A percentile compares a stretch with the other conserved stretches of the same genome.
These are phyloP conservation scores for Vaccinium myrtillus DNA, from an alignment of 148 eudicot genomes.

Conservation along the genomic window DNA sequence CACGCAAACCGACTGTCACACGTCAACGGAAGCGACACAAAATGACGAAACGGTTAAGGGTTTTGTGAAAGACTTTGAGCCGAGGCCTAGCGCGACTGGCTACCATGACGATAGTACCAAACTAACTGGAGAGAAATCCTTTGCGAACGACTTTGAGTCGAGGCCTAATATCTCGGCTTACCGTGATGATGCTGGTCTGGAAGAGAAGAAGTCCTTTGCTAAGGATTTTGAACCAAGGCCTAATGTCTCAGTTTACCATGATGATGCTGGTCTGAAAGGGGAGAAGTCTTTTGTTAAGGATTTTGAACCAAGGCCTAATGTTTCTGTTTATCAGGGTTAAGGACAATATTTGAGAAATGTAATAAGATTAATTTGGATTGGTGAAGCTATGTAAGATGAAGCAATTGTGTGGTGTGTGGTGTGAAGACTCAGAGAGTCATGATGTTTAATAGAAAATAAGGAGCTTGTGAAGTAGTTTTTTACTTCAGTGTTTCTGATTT, in stretches of 20 bases:
- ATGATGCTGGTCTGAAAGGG: not conserved
- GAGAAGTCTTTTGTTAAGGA: slow-evolving; percentile 15
- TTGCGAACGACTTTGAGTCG: slow-evolving; percentile 21
- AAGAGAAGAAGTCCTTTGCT: not conserved
- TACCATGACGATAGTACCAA: not conserved
- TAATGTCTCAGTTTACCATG: not conserved
- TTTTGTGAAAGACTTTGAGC: not conserved
- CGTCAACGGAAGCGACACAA: not conserved
- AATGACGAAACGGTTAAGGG: not conserved
- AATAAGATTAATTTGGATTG: not conserved
- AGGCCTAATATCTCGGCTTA: slow-evolving; percentile 24
- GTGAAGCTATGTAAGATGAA: not conserved
- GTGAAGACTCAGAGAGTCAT: not conserved
- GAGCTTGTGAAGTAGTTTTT: not conserved
- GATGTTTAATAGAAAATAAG: not conserved
- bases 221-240: slow-evolving; percentile 21
- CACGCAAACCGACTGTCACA: not conserved
- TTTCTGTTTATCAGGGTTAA: slow-evolving; percentile 11
- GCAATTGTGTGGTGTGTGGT: not conserved
- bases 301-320: slow-evolving; percentile 17
- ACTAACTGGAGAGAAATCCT: not conserved
- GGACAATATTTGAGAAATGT: not conserved
- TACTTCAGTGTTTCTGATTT: not conserved
- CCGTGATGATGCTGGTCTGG: not conserved
- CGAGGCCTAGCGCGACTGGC: not conserved